Base-by-base conservation (phyloP, 1,139 yeast genomes). In the Suzukiozyma palmioleophila region DNA sequence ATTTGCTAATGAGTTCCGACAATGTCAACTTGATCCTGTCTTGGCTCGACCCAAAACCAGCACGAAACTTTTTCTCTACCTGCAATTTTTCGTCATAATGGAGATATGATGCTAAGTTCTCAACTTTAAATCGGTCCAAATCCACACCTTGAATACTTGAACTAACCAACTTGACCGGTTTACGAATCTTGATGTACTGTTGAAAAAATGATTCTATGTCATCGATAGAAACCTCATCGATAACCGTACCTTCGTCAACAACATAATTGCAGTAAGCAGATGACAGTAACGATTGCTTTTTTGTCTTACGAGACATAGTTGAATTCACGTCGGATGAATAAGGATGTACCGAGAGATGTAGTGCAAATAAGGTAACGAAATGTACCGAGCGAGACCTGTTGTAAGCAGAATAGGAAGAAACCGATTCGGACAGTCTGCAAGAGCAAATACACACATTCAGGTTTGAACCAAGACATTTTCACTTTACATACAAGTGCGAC, bases 41-140 rank as follows among this genome's bases (percentile, higher is more conserved):
- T 25, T 68, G 64, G 1, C 87, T 87, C 25, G 79, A 72, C 0
- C 90, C 90, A 60, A 77, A 83, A 2, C 90, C 90, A 38, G 77
- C 77, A 32, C 66, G 59, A 18, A 57, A 56, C 49, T 77, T 75
- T 47, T 67, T 66, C 52, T 83, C 90, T 9, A 82, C 79, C 49
- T 78, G 75, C 21, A 83, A 52, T 7, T 52, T 46, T 3, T 56
- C 57, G 2, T 59, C 55, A 43, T 64, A 62, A 9, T 53, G 55
- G 28, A 72, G 62, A 2, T 59, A 56, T 6, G 48, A 53, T 6
- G 52, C 56, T 12, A 82, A 54, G 5, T 62, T 60, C 1, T 59
- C 62, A 3, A 71, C 54, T 10, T 52, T 48, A 43, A 79, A 69
- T 9, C 47, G 36, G 1, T 51, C 49, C 6, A 64, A 36, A 32